Evolutionary conservation across 352 stramenopile genomes (phyloP).

Genomic region (Phytopythium vexans): DNA sequence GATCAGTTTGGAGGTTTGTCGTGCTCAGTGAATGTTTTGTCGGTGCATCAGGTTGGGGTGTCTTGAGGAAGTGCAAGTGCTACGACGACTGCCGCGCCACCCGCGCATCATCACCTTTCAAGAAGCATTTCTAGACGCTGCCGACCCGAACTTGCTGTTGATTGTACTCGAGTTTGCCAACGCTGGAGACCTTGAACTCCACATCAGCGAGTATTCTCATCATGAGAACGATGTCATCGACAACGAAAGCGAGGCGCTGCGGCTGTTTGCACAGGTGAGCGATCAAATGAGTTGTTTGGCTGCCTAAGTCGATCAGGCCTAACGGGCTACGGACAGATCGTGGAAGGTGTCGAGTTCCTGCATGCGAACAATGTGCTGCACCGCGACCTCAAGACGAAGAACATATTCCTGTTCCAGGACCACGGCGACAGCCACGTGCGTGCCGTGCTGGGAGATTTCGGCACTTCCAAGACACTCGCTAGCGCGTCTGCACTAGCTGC

Average conservation of each 20-base stretch:
- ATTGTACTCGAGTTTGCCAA: constrained; percentile 73
- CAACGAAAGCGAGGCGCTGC: constrained; percentile 4
- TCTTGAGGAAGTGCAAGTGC: constrained; percentile 41
- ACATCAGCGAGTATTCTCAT: constrained; percentile 16
- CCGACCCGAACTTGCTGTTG: constrained; percentile 22
- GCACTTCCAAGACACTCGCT: constrained; percentile 44
- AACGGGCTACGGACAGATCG: constrained; percentile 39
- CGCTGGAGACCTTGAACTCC: constrained; percentile 49
- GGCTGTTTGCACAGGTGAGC: constrained; percentile 37
- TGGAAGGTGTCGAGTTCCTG: constrained; percentile 80
- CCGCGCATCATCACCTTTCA: constrained; percentile 53
- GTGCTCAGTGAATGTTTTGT: too few species aligned
- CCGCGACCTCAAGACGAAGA: constrained; percentile 86
- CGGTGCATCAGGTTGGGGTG: constrained; percentile 13
- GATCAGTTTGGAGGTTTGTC: not conserved
- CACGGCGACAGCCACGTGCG: constrained; percentile 41
- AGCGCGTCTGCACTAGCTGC: constrained; percentile 20
- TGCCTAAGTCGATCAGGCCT: too few species aligned
- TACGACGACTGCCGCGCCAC: constrained; percentile 41
- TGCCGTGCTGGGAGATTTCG: constrained; percentile 76
- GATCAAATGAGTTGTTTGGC: not conserved
- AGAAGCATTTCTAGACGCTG: constrained; percentile 47
- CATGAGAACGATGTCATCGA: not conserved
- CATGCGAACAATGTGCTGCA: constrained; percentile 61
- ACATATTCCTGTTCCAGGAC: constrained; percentile 75